These are phyloP conservation scores for Entonaema liquescens DNA, from an alignment of 495 filamentous ascomycete species.

Conservation along the genomic window DNA sequence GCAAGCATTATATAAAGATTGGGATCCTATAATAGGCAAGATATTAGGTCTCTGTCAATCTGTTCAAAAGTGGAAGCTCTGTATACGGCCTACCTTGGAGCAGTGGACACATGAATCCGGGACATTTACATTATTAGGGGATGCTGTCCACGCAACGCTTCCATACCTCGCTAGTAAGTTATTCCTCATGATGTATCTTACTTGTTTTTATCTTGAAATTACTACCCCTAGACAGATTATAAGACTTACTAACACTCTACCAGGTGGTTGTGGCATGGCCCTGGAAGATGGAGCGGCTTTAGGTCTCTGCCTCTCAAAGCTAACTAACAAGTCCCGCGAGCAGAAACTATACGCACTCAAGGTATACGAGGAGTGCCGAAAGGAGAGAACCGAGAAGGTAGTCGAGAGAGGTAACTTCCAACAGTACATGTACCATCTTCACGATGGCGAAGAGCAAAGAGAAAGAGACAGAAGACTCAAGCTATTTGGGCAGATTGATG, in stretches of 20 bases:
- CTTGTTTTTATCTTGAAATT: no score
- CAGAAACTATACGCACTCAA: slow-evolving; percentile 57
- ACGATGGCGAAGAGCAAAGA: slow-evolving; percentile 62
- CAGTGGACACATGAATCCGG: slow-evolving; percentile 64
- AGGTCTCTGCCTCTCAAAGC: slow-evolving; percentile 50
- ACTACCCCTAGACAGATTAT: no score
- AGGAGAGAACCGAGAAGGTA: slow-evolving; percentile 63
- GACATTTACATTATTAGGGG: slow-evolving; percentile 70
- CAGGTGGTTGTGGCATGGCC: slow-evolving; percentile 50
- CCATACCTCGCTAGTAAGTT: slow-evolving; percentile 61
- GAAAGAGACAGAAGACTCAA: slow-evolving; percentile 60
- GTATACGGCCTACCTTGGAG: slow-evolving; percentile 65
- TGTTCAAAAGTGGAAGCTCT: slow-evolving; percentile 74
- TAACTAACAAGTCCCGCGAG: slow-evolving; percentile 42
- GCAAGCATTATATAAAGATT: slow-evolving; percentile 65
- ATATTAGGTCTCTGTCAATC: slow-evolving; percentile 60
- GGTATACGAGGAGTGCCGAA: slow-evolving; percentile 65
- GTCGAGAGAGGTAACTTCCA: slow-evolving; percentile 63
- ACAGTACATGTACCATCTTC: slow-evolving; percentile 67
- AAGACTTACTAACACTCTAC: slow-evolving; percentile 3
- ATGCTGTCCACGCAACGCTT: slow-evolving; percentile 75
- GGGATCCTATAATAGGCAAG: slow-evolving; percentile 64
- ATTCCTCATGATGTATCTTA: background rate
- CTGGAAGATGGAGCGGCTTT: slow-evolving; percentile 59
- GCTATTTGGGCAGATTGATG: slow-evolving; percentile 48